Percentiles rank a stretch among this genome's conserved stretches.
These are phyloP conservation scores for Abrus precatorius DNA, from an alignment of 306 rosid genomes.

Conservation along the genomic window DNA sequence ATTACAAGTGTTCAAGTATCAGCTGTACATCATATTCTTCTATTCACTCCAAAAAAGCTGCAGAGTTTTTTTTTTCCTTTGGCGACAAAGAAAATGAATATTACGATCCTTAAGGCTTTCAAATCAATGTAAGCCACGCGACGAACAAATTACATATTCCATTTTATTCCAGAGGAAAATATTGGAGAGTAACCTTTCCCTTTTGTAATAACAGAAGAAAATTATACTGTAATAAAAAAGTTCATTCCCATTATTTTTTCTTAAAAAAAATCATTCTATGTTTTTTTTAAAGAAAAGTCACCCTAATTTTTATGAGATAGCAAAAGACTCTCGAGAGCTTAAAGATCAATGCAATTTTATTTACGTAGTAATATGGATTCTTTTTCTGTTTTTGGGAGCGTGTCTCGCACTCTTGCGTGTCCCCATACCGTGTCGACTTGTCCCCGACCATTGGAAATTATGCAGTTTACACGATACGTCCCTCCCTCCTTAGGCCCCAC, in stretches of 20 bases:
- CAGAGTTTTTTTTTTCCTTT: background rate
- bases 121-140: slow-evolving; percentile 1
- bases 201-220: background rate
- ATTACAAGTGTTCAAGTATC: background rate
- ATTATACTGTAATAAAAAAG: background rate
- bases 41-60: background rate
- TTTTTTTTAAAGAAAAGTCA: background rate
- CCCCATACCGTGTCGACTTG: slow-evolving; percentile 45
- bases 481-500: slow-evolving; percentile 6
- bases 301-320: background rate
- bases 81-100: background rate
- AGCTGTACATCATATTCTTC: background rate
- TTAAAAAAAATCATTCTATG: no score
- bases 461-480: slow-evolving; percentile 30
- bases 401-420: slow-evolving; percentile 38
- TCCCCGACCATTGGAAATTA: slow-evolving; percentile 47
- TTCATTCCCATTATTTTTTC: background rate
- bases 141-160: background rate
- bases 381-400: slow-evolving; percentile 22
- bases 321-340: background rate
- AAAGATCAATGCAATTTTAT: background rate
- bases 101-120: background rate
- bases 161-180: slow-evolving; percentile 1
- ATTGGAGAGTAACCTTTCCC: background rate
- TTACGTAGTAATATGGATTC: background rate